Conservation (phyloP, 495 filamentous ascomycete genomes). For the Aspergillus campestris region DNA sequence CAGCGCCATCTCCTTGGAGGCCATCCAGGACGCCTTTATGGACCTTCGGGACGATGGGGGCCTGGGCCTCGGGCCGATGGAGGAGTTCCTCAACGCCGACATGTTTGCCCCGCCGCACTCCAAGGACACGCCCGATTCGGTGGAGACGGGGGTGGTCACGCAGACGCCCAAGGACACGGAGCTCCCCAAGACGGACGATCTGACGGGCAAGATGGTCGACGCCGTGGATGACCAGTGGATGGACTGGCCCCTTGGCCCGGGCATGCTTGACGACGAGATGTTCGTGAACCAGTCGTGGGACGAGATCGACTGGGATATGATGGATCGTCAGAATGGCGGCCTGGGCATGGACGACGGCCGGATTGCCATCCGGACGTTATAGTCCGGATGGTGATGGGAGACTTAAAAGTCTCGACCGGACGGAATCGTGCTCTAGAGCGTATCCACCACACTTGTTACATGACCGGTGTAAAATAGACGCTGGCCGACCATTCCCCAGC, state of each 20-base stretch:
- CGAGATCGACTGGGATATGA: slow-evolving; percentile 24
- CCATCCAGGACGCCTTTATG: slow-evolving; percentile 35
- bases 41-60: slow-evolving; percentile 20
- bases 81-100: slow-evolving; percentile 36
- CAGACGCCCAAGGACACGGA: slow-evolving; percentile 31
- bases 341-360: slow-evolving; percentile 18
- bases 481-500: no score
- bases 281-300: slow-evolving; percentile 20
- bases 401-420: slow-evolving; percentile 5
- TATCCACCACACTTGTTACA: not conserved
- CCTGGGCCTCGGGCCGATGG: slow-evolving; percentile 28
- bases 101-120: slow-evolving; percentile 33
- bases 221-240: slow-evolving; percentile 21
- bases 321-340: slow-evolving; percentile 18
- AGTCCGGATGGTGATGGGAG: slow-evolving; percentile 5
- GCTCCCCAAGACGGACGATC: slow-evolving; percentile 11
- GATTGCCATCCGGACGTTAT: slow-evolving; percentile 22
- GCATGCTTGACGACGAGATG: slow-evolving; percentile 15
- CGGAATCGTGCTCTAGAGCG: not conserved
- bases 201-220: slow-evolving; percentile 11
- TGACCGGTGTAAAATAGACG: no score
- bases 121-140: slow-evolving; percentile 35
- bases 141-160: slow-evolving; percentile 25
- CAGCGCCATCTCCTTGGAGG: slow-evolving; percentile 32
- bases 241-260: slow-evolving; percentile 26